Conservation (phyloP, 352 stramenopile genomes). For the Achlya hypogyna region DNA sequence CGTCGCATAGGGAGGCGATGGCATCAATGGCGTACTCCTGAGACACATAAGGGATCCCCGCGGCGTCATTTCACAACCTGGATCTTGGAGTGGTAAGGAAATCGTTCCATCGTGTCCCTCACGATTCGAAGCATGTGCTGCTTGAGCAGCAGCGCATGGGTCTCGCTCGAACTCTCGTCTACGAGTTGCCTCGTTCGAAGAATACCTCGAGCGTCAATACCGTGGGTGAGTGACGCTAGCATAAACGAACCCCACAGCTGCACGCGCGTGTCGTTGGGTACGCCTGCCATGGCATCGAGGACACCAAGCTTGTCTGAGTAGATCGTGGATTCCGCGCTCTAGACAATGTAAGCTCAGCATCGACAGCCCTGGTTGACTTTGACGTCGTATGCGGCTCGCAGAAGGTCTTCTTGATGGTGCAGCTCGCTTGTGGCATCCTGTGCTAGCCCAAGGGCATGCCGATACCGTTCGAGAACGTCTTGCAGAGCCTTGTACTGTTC, state of each 20-base stretch:
- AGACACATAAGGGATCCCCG: too few species aligned
- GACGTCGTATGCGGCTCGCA: not conserved
- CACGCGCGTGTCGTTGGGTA: slow-evolving; percentile 2
- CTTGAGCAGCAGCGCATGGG: not conserved
- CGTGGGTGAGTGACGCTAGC: not conserved
- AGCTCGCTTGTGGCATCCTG: not conserved
- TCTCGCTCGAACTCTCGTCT: not conserved
- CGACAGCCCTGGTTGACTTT: not conserved
- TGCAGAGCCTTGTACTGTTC: not conserved
- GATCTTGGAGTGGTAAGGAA: slow-evolving; percentile 4
- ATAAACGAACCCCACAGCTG: slow-evolving; percentile 15
- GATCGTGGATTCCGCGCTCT: not conserved
- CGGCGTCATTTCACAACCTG: too few species aligned
- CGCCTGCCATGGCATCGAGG: slow-evolving; percentile 4
- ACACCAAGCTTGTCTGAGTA: slow-evolving; percentile 14
- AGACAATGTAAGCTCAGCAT: not conserved
- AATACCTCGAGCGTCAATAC: not conserved
- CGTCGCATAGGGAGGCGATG: not conserved
- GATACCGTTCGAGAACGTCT: not conserved
- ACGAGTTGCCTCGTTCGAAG: not conserved
- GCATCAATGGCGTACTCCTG: slow-evolving; percentile 14
- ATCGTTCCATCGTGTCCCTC: slow-evolving; percentile 15
- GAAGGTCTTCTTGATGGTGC: not conserved
- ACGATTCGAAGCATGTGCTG: slow-evolving; percentile 1
- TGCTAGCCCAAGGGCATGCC: not conserved